Base-by-base conservation (phyloP, 2,329 filamentous ascomycete genomes). In the Nemania sp. region DNA sequence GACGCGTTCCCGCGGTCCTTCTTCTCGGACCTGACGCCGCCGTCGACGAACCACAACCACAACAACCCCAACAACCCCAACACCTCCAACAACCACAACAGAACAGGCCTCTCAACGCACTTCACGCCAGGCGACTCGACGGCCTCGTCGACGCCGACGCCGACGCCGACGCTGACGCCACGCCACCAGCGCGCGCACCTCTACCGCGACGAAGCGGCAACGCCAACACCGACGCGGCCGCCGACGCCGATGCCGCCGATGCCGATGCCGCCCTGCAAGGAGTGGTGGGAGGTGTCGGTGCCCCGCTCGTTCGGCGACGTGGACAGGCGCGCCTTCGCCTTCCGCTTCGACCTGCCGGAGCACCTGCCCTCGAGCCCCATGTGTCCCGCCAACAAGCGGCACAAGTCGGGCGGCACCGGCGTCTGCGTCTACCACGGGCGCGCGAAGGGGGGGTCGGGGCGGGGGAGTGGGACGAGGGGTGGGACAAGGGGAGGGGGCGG, bases 381-480 rank as follows among this genome's bases (percentile, higher is more conserved):
- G 73, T 84, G 82, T 56, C 82, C 82, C 2, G 72, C 80, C 9
- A 82, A 83, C 67, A 70, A 70, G 45, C 78, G 74, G 42, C 77
- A 81, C 56, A 68, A 68, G 54, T 77, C 76, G 13, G 74, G 77
- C n/a, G 80, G 81, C 4, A 78, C 74, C 5, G 81, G 79, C 0
- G 60, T 83, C 2, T 84, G 82, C 57, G 80, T 84, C 2, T 82
- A 81, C 63, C 80, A 82, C 51, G 80, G 80, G 2, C 72, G 80
- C 34, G 59, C 69, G 47, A 72, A 69, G 64, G 49, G 56, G 49
- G 18, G 17, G 40, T 3, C 3, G 11, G 17, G 15, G 4, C 4
- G 40, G 15, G 40, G 5, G 18, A 3, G 7, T 13, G 12, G 15
- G 40, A 34, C 18, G 15, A 21, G 20, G 15, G 37, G 35, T 20